A percentile compares a stretch with the other conserved stretches of the same genome.
Evolutionary conservation across 441 rosid genomes (phyloP).

Genomic region (Metrosideros polymorpha): DNA sequence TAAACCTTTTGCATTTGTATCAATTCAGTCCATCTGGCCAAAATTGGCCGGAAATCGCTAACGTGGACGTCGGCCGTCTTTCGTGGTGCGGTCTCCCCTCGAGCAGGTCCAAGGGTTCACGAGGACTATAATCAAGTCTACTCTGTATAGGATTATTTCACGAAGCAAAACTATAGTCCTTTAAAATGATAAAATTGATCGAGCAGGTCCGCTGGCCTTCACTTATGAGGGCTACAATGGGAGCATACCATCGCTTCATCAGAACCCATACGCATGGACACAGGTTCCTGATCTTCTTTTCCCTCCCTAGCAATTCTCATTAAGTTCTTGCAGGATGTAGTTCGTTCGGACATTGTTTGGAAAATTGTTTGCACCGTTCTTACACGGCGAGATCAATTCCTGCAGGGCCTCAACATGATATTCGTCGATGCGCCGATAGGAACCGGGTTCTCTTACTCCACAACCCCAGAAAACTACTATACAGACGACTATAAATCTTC

Average conservation of each 20-base stretch:
- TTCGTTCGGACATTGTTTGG: background rate
- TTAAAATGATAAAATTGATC: background rate
- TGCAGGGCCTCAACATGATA: background rate
- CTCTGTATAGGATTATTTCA: background rate
- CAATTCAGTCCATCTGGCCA: no score
- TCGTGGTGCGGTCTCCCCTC: background rate
- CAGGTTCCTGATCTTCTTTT: background rate
- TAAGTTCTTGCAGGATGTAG: background rate
- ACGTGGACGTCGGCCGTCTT: no score
- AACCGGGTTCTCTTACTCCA: constrained; percentile 9
- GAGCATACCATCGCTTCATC: background rate
- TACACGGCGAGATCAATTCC: background rate
- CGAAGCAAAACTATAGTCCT: background rate
- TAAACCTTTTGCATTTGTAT: no score
- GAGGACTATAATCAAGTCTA: background rate
- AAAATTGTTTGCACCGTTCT: background rate
- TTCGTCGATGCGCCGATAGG: background rate
- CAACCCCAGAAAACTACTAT: background rate
- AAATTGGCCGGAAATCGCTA: no score
- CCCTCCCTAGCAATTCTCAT: background rate
- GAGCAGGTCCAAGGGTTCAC: background rate
- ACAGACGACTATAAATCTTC: background rate
- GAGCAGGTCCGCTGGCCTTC: background rate
- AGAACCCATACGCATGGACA: background rate
- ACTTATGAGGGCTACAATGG: background rate